Percentiles rank a stretch among this genome's conserved stretches.
phyloP scores from a whole-genome alignment of 2,329 filamentous ascomycete genomes.

The Cytospora leucostoma region DNA sequence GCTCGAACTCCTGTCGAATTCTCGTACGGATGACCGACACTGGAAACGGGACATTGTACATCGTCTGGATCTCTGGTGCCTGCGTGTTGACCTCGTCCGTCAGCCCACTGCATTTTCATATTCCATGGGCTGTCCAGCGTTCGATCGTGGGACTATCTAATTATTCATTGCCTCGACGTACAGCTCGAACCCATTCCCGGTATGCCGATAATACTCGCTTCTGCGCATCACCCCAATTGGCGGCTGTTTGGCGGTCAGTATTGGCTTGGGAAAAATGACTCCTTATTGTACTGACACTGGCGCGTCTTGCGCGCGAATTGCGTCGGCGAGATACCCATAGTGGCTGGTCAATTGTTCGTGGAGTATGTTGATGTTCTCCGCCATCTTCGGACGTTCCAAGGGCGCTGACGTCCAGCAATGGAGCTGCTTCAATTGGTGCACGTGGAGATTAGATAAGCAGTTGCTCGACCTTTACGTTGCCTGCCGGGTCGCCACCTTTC shows the following conservation, averaged over 20 bases:
- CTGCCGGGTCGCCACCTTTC: conserved; percentile 9
- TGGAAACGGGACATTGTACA: conserved; percentile 92
- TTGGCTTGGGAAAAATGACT: neutral
- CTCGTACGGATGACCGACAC: conserved; percentile 87
- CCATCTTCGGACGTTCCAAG: conserved; percentile 28
- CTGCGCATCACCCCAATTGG: conserved; percentile 87
- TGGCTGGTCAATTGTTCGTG: conserved; percentile 46
- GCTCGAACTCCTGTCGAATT: conserved; percentile 95
- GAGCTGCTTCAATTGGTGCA: conserved; percentile 17
- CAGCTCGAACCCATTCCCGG: conserved; percentile 93
- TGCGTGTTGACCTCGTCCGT: conserved; percentile 42
- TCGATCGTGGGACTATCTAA: neutral
- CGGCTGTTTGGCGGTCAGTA: conserved; percentile 60
- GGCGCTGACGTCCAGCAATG: conserved; percentile 23
- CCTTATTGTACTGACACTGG: conserved; percentile 62
- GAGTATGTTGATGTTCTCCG: conserved; percentile 37
- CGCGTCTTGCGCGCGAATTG: conserved; percentile 82
- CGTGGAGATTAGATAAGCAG: conserved; percentile 18
- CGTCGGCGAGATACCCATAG: conserved; percentile 88
- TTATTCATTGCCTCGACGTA: conserved; percentile 55
- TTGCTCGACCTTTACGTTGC: neutral
- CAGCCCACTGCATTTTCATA: neutral
- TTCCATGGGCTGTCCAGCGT: neutral
- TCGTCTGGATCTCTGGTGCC: conserved; percentile 95
- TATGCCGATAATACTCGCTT: conserved; percentile 85